Evolutionary conservation across 2,329 filamentous ascomycete species (phyloP).

Genomic region (Dactylellina sp.): DNA sequence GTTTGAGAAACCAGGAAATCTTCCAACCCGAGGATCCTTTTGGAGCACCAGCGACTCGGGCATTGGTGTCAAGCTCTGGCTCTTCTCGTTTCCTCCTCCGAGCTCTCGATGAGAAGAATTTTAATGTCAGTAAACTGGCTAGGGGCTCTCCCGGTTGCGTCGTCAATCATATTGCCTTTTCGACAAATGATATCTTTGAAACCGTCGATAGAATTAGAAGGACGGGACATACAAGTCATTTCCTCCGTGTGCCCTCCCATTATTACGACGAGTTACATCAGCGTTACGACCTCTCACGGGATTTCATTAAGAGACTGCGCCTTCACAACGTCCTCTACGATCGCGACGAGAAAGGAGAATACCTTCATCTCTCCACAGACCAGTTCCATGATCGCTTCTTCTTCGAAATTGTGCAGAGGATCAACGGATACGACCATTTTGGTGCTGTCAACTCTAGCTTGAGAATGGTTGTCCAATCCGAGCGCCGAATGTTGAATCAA

Average conservation of each 20-base stretch:
- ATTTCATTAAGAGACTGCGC: slow-evolving; percentile 53
- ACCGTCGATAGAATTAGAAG: slow-evolving; percentile 54
- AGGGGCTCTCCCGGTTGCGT: slow-evolving; percentile 54
- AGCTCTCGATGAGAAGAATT: slow-evolving; percentile 55
- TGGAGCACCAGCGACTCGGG: slow-evolving; percentile 54
- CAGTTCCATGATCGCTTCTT: slow-evolving; percentile 58
- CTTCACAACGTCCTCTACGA: slow-evolving; percentile 57
- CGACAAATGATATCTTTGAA: slow-evolving; percentile 56
- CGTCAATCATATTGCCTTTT: slow-evolving; percentile 57
- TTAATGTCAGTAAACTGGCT: slow-evolving; percentile 53
- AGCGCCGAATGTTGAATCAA: slow-evolving; percentile 51
- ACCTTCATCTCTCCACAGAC: slow-evolving; percentile 56
- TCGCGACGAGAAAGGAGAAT: slow-evolving; percentile 57
- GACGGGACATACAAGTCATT: slow-evolving; percentile 54
- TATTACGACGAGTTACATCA: slow-evolving; percentile 58
- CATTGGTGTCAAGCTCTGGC: slow-evolving; percentile 52
- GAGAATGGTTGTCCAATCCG: slow-evolving; percentile 55
- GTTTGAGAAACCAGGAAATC: slow-evolving; percentile 50
- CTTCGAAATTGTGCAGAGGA: slow-evolving; percentile 57
- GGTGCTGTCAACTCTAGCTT: slow-evolving; percentile 55
- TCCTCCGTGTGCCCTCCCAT: slow-evolving; percentile 56
- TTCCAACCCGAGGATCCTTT: slow-evolving; percentile 56
- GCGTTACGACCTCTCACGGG: slow-evolving; percentile 56
- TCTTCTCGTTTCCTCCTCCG: slow-evolving; percentile 53
- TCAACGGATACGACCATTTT: slow-evolving; percentile 57